These are phyloP conservation scores for Allomyces javanicus DNA, from an alignment of 192 early-diverging fungal species.

Conservation along the genomic window DNA sequence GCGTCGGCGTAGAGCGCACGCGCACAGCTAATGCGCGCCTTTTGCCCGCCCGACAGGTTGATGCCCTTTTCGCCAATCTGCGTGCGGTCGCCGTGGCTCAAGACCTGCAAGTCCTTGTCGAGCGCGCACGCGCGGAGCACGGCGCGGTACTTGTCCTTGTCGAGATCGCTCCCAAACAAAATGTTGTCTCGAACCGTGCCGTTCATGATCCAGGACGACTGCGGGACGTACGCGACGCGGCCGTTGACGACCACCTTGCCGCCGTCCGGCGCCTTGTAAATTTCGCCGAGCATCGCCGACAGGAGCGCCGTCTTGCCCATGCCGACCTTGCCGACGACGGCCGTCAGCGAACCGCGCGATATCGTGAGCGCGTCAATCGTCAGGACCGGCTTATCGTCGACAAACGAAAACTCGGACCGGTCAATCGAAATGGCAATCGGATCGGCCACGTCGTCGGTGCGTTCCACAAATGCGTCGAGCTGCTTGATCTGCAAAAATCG, in stretches of 20 bases:
- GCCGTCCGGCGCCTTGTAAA: slow-evolving; percentile 1
- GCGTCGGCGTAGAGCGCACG: slow-evolving; percentile 20
- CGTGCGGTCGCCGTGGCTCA: slow-evolving; percentile 5
- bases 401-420: too few relatives aligned
- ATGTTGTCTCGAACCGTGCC: slow-evolving; percentile 5
- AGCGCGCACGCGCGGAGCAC: slow-evolving; percentile 3
- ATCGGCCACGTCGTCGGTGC: background rate
- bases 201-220: slow-evolving; percentile 8
- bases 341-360: background rate
- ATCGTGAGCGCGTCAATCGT: background rate
- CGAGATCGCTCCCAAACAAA: slow-evolving; percentile 2
- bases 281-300: slow-evolving; percentile 12
- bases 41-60: slow-evolving; percentile 7
- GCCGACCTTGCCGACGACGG: slow-evolving; percentile 10
- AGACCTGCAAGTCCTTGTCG: slow-evolving; percentile 5
- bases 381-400: background rate
- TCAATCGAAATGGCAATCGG: too few relatives aligned
- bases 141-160: slow-evolving; percentile 3
- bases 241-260: slow-evolving; percentile 1
- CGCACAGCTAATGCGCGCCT: slow-evolving; percentile 6
- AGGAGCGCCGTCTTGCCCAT: slow-evolving; percentile 12
- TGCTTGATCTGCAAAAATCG: slow-evolving; percentile 16
- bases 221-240: background rate
- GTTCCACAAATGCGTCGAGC: slow-evolving; percentile 15
- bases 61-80: slow-evolving; percentile 11